Percentiles rank a stretch among this genome's conserved stretches.
Evolutionary conservation across 2,329 filamentous ascomycete species (phyloP).

Genomic region (Stachybotrys echinatus): DNA sequence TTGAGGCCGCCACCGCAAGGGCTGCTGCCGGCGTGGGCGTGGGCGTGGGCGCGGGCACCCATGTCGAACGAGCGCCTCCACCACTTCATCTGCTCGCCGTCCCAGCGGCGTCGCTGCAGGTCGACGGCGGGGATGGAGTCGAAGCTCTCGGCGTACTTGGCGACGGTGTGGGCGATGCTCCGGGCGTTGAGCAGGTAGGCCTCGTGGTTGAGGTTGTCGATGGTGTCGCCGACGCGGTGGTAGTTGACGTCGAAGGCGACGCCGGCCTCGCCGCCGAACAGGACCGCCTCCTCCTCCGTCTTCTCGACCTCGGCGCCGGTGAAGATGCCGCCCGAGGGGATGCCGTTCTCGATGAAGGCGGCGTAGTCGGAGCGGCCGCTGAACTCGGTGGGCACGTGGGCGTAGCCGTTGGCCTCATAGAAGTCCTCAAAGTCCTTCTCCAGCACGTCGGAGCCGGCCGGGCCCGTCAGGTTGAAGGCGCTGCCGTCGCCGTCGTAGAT

Average conservation of each 20-base stretch:
- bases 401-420: constrained; percentile 38
- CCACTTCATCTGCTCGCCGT: constrained; percentile 13
- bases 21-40: background rate
- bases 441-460: constrained; percentile 55
- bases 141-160: constrained; percentile 34
- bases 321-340: constrained; percentile 63
- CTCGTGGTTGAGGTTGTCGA: constrained; percentile 31
- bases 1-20: constrained; percentile 1
- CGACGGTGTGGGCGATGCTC: constrained; percentile 34
- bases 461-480: constrained; percentile 47
- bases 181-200: constrained; percentile 40
- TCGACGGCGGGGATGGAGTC: constrained; percentile 23
- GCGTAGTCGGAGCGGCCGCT: constrained; percentile 63
- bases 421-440: constrained; percentile 54
- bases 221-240: constrained; percentile 38
- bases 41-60: constrained; percentile 12
- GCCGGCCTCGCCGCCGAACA: constrained; percentile 59
- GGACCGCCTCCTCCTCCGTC: constrained; percentile 50
- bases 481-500: constrained; percentile 59
- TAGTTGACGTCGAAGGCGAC: constrained; percentile 40
- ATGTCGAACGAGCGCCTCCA: constrained; percentile 15
- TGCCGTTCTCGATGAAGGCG: constrained; percentile 60
- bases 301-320: constrained; percentile 63
- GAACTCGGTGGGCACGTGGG: constrained; percentile 57
- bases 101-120: constrained; percentile 21